Conservation (phyloP, 129 eudicot genomes). For the Helichrysum umbraculigerum region DNA sequence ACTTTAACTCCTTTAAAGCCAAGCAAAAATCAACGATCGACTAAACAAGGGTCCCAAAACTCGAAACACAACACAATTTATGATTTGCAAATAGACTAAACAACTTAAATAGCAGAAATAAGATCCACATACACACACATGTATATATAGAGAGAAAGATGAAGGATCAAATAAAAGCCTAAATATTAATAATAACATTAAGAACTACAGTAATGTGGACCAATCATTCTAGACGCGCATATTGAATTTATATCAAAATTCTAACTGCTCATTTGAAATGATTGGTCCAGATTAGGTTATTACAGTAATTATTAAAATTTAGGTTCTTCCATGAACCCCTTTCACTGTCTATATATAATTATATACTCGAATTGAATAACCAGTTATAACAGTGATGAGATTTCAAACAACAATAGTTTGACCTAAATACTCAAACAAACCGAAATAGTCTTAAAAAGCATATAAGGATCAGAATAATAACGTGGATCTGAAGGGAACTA, state of each 20-base stretch:
- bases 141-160: too few species aligned
- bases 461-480: too few species aligned
- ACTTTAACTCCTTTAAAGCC: not conserved
- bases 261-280: not conserved
- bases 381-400: not conserved
- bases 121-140: not conserved
- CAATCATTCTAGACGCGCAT: not conserved
- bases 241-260: not conserved
- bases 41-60: constrained; percentile 12
- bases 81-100: constrained; percentile 15
- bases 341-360: too few species aligned
- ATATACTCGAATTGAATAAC: too few species aligned
- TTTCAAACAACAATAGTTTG: constrained; percentile 16
- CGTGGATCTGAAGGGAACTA: too few species aligned
- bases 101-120: not conserved
- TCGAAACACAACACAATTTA: not conserved
- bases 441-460: too few species aligned
- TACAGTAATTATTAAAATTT: too few species aligned
- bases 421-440: not conserved
- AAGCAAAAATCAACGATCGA: not conserved
- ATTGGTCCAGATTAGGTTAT: not conserved
- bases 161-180: too few species aligned
- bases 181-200: too few species aligned
- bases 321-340: too few species aligned
- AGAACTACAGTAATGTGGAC: too few species aligned